A percentile compares a stretch with the other conserved stretches of the same genome.
These are phyloP conservation scores for Solanum chacoense DNA, from an alignment of 305 asterid genomes.

Conservation along the genomic window DNA sequence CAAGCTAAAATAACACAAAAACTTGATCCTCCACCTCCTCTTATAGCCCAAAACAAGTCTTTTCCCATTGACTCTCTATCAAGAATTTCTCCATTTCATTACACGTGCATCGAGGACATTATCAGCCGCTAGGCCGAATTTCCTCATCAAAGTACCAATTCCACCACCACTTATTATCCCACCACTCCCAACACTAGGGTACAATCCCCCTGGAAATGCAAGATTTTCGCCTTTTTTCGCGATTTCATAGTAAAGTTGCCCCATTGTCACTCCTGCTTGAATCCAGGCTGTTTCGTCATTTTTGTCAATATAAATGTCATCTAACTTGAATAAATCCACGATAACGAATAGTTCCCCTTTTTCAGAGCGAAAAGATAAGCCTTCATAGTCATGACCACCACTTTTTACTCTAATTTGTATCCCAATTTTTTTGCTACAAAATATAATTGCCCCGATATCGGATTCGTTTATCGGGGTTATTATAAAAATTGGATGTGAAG, in stretches of 20 bases:
- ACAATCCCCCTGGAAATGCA: slow-evolving; percentile 39
- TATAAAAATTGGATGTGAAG: slow-evolving; percentile 14
- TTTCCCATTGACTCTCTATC: slow-evolving; percentile 27
- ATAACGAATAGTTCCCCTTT: slow-evolving; percentile 7
- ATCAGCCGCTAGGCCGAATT: slow-evolving; percentile 32
- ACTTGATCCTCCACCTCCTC: slow-evolving; percentile 43
- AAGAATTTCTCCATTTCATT: slow-evolving; percentile 19
- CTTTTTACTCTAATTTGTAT: slow-evolving; percentile 25
- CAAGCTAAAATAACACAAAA: slow-evolving; percentile 36
- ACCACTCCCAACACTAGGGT: slow-evolving; percentile 25
- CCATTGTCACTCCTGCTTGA: slow-evolving; percentile 31
- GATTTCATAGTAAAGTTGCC: slow-evolving; percentile 27
- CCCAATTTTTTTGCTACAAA: slow-evolving; percentile 12
- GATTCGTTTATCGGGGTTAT: slow-evolving; percentile 8
- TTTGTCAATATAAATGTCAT: slow-evolving; percentile 1
- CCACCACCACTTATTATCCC: slow-evolving; percentile 43
- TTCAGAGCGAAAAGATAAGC: slow-evolving; percentile 27
- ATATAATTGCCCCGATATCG: slow-evolving; percentile 8
- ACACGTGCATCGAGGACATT: slow-evolving; percentile 29
- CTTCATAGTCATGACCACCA: slow-evolving; percentile 49
- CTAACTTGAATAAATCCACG: slow-evolving; percentile 22
- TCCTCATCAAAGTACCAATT: slow-evolving; percentile 25
- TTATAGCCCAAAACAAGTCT: slow-evolving; percentile 37
- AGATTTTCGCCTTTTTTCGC: slow-evolving; percentile 15
- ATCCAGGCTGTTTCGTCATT: slow-evolving; percentile 21